These are phyloP conservation scores for Ricinus communis DNA, from an alignment of 345 rosid species.

Conservation along the genomic window DNA sequence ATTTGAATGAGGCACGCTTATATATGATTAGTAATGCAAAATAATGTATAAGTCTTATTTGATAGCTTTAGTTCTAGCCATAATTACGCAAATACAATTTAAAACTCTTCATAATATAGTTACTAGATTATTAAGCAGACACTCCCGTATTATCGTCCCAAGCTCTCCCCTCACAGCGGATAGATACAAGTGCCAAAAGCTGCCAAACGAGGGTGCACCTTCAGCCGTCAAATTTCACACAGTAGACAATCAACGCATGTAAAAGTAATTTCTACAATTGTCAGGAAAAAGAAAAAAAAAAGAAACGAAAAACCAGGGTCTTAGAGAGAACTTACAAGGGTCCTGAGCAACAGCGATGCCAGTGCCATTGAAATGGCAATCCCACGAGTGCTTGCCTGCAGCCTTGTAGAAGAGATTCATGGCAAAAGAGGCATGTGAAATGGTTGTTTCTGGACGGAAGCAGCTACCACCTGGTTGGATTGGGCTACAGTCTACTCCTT, in stretches of 20 bases:
- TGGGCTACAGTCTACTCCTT: constrained; percentile 14
- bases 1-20: too few relatives aligned
- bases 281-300: not conserved
- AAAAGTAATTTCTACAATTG: not conserved
- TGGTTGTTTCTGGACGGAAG: constrained; percentile 7
- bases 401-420: constrained; percentile 25
- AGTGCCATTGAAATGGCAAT: constrained; percentile 18
- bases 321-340: constrained; percentile 14
- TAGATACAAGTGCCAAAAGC: constrained; percentile 6
- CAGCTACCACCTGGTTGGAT: constrained; percentile 27
- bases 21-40: too few relatives aligned
- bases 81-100: too few relatives aligned
- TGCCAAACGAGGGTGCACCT: not conserved
- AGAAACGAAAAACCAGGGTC: too few relatives aligned
- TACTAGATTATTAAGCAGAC: not conserved
- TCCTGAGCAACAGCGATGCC: constrained; percentile 15
- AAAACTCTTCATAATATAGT: too few relatives aligned
- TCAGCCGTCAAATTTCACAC: too few relatives aligned
- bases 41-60: too few relatives aligned
- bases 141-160: not conserved
- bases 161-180: not conserved
- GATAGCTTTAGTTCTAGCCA: too few relatives aligned
- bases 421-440: constrained; percentile 11
- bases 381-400: constrained; percentile 17
- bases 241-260: not conserved